Conservation (phyloP, 2,329 filamentous ascomycete genomes). For the Phoma herbarum region DNA sequence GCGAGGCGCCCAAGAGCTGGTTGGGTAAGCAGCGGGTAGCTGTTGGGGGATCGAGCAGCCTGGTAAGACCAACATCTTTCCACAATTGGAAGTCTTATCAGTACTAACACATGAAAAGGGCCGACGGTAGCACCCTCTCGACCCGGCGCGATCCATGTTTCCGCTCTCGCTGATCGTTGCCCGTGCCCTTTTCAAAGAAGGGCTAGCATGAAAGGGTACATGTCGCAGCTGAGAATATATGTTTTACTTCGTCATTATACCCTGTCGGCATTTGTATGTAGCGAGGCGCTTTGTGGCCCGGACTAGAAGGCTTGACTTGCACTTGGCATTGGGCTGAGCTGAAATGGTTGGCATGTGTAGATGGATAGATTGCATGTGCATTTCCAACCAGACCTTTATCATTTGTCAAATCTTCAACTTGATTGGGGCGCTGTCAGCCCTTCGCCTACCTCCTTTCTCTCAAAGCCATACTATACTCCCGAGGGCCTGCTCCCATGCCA, state of each 20-base stretch:
- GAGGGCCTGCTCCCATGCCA: too few species aligned
- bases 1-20: slow-evolving; percentile 82
- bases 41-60: slow-evolving; percentile 44
- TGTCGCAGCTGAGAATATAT: not conserved
- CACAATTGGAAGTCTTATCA: not conserved
- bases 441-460: too few species aligned
- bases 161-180: slow-evolving; percentile 18
- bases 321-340: not conserved
- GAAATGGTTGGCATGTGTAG: slow-evolving; percentile 3
- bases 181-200: slow-evolving; percentile 3
- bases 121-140: slow-evolving; percentile 33
- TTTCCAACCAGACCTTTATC: not conserved
- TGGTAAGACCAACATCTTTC: slow-evolving; percentile 23
- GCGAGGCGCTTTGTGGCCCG: slow-evolving; percentile 17
- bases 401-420: not conserved
- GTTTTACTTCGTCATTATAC: slow-evolving; percentile 27
- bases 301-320: slow-evolving; percentile 2
- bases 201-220: not conserved
- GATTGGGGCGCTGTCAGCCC: too few species aligned
- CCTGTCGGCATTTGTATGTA: slow-evolving; percentile 22
- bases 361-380: slow-evolving; percentile 13
- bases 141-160: slow-evolving; percentile 21
- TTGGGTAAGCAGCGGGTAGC: slow-evolving; percentile 78
- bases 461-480: too few species aligned
- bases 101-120: slow-evolving; percentile 11